phyloP scores from a whole-genome alignment of 768 basidiomycete species.

The Astraeus odoratus region DNA sequence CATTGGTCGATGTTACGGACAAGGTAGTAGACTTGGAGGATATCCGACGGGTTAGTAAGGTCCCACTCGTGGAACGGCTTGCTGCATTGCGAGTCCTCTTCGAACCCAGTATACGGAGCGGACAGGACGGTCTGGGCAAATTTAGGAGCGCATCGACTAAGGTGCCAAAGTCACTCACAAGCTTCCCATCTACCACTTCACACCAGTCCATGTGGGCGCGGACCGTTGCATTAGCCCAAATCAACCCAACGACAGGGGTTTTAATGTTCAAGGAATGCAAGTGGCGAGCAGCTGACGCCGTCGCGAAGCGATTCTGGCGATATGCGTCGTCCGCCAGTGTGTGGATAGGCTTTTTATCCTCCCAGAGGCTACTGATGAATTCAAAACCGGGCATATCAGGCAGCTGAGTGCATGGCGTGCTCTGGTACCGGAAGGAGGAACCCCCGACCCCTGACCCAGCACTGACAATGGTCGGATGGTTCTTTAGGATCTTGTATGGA shows the following conservation, averaged over 20 bases:
- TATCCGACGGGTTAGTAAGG: conserved; percentile 37
- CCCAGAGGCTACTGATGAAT: conserved; percentile 49
- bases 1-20: conserved; percentile 48
- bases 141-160: conserved; percentile 1
- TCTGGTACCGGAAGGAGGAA: conserved; percentile 46
- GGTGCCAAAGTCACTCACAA: conserved; percentile 23
- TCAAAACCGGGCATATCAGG: conserved; percentile 44
- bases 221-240: conserved; percentile 47
- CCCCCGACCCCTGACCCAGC: conserved; percentile 33
- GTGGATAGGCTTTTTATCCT: conserved; percentile 53
- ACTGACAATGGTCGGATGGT: conserved; percentile 29
- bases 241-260: conserved; percentile 45
- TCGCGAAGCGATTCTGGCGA: conserved; percentile 52
- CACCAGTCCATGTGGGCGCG: conserved; percentile 55
- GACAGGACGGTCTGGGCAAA: conserved; percentile 41
- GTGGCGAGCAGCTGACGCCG: conserved; percentile 43
- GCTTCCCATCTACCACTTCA: conserved; percentile 24
- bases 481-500: conserved; percentile 41
- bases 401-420: conserved; percentile 41
- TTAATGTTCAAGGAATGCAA: conserved; percentile 39
- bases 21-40: conserved; percentile 43
- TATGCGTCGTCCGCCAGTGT: conserved; percentile 45
- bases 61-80: conserved; percentile 44
- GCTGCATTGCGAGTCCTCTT: conserved; percentile 9
- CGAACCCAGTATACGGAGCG: conserved; percentile 35